phyloP scores from a whole-genome alignment of 2,329 filamentous ascomycete species.

The Colletotrichum tropicale region DNA sequence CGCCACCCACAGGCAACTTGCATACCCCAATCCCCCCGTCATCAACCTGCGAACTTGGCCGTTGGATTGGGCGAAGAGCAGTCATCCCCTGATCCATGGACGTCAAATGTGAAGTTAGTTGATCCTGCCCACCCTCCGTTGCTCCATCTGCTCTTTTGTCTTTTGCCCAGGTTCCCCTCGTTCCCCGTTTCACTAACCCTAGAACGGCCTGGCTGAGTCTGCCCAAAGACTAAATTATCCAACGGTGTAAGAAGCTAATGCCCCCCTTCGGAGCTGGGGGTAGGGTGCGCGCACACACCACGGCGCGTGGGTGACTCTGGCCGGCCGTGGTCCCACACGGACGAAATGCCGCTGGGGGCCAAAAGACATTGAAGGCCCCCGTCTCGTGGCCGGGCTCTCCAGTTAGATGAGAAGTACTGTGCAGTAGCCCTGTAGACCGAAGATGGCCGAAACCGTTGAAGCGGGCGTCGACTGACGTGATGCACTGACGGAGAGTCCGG shows the following conservation, averaged over 20 bases:
- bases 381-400: background rate
- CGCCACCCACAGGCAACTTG: background rate
- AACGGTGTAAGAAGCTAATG: background rate
- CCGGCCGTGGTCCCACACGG: background rate
- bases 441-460: background rate
- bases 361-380: background rate
- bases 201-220: background rate
- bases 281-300: background rate
- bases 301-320: background rate
- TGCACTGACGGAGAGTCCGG: background rate
- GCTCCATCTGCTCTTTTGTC: background rate
- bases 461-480: constrained; percentile 2
- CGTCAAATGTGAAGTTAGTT: background rate
- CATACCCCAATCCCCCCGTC: background rate
- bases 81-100: constrained; percentile 6
- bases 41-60: background rate
- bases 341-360: background rate
- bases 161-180: constrained; percentile 2
- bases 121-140: background rate
- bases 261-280: constrained; percentile 4
- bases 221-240: background rate
- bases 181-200: constrained; percentile 3
- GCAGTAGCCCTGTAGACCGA: background rate
- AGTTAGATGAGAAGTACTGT: background rate
- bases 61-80: background rate